Conservation (phyloP, 2,329 filamentous ascomycete genomes). For the Trichoderma sp. region DNA sequence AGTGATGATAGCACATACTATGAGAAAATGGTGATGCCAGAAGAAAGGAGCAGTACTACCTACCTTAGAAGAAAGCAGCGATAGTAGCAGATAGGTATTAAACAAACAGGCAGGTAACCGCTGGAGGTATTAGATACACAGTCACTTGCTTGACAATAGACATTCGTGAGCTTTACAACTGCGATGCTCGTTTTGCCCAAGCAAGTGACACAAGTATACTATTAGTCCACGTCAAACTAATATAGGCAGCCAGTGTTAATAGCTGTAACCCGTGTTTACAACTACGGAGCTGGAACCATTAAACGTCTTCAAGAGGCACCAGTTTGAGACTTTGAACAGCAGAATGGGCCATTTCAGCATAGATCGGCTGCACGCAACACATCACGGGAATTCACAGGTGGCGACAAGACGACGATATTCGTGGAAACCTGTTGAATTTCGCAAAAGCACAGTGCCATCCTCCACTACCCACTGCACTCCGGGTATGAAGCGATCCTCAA, state of each 20-base stretch:
- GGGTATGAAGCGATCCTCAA: conserved; percentile 62
- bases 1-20: too few relatives aligned
- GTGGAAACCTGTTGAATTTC: conserved; percentile 60
- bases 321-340: neutral
- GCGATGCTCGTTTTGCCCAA: neutral
- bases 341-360: neutral
- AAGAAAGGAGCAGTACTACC: too few relatives aligned
- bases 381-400: neutral
- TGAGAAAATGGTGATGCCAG: too few relatives aligned
- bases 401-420: conserved; percentile 20
- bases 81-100: too few relatives aligned
- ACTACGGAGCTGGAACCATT: neutral
- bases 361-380: neutral
- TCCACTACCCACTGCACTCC: conserved; percentile 46
- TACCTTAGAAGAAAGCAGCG: too few relatives aligned
- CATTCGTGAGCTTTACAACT: neutral
- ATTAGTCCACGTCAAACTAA: neutral
- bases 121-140: too few relatives aligned
- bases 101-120: too few relatives aligned
- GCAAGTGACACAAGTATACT: neutral
- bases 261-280: neutral
- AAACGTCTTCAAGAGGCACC: neutral
- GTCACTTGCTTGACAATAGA: neutral
- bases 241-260: neutral
- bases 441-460: conserved; percentile 54